A percentile compares a stretch with the other conserved stretches of the same genome.
Evolutionary conservation across 1,284 basidiomycete species (phyloP).

Genomic region (Neonothopanus nambi): DNA sequence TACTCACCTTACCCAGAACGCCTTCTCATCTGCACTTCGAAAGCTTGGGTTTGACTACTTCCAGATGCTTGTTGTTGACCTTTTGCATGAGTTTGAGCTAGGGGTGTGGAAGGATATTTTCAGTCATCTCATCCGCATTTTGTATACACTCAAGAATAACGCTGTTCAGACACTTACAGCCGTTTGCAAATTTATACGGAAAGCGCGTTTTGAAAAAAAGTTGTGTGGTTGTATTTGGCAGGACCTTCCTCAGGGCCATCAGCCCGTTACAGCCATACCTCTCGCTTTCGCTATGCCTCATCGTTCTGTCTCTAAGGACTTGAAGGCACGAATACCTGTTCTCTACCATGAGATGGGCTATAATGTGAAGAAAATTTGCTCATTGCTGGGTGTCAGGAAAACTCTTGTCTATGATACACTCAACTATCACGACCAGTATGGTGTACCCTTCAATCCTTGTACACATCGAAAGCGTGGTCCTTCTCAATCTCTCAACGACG

Average conservation of each 20-base stretch:
- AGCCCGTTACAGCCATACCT: slow-evolving; percentile 5
- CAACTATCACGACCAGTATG: too few relatives aligned
- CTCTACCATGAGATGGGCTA: too few relatives aligned
- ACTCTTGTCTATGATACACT: neutral
- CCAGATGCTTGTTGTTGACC: slow-evolving; percentile 22
- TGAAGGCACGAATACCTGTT: too few relatives aligned
- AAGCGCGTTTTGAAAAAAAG: slow-evolving; percentile 15
- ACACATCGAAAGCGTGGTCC: neutral
- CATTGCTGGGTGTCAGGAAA: neutral
- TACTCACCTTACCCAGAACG: slow-evolving; percentile 19
- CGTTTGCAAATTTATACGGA: too few relatives aligned
- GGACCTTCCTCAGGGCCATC: too few relatives aligned
- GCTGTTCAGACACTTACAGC: slow-evolving; percentile 13
- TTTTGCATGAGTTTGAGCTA: slow-evolving; percentile 29
- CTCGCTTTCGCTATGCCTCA: too few relatives aligned
- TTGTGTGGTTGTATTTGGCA: slow-evolving; percentile 18
- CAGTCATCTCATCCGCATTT: slow-evolving; percentile 27
- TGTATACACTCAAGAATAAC: slow-evolving; percentile 14
- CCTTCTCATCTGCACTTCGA: slow-evolving; percentile 18
- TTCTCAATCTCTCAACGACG: neutral
- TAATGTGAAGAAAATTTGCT: neutral
- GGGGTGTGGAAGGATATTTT: slow-evolving; percentile 30
- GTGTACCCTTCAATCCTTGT: neutral
- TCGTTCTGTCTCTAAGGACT: too few relatives aligned
- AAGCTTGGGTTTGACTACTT: slow-evolving; percentile 19